Evolutionary conservation across 345 rosid species (phyloP).

Genomic region (Citrus medica): DNA sequence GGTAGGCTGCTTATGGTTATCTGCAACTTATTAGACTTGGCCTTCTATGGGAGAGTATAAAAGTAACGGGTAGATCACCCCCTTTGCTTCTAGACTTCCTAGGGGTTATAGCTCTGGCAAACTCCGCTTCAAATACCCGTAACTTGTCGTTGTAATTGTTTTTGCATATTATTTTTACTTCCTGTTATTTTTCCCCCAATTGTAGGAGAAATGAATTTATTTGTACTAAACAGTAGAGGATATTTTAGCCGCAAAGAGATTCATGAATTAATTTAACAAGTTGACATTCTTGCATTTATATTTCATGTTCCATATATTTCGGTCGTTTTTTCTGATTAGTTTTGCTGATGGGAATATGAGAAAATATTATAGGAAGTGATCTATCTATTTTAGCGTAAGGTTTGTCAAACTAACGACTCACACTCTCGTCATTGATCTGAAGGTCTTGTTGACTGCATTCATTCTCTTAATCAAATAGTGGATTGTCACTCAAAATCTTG

Average conservation of each 20-base stretch:
- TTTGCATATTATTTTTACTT: constrained; percentile 10
- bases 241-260: constrained; percentile 25
- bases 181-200: neutral
- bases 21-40: constrained; percentile 11
- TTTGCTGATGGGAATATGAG: neutral
- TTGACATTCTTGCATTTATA: neutral
- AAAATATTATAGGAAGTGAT: neutral
- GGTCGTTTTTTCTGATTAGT: neutral
- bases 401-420: too few relatives aligned
- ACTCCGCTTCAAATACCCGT: constrained; percentile 18
- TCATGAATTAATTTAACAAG: constrained; percentile 23
- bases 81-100: constrained; percentile 17
- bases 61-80: constrained; percentile 17
- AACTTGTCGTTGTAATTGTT: constrained; percentile 29
- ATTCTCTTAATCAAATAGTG: too few relatives aligned
- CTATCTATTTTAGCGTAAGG: too few relatives aligned
- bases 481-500: too few relatives aligned
- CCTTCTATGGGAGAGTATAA: constrained; percentile 11
- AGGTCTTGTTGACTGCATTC: too few relatives aligned
- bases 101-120: constrained; percentile 18
- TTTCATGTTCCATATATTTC: neutral
- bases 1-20: constrained; percentile 5
- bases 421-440: neutral
- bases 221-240: constrained; percentile 22
- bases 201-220: constrained; percentile 23